Evolutionary conservation across 345 rosid genomes (phyloP), one percentile per base, ranked within the genome.

Genomic region (Ceriops tagal): DNA sequence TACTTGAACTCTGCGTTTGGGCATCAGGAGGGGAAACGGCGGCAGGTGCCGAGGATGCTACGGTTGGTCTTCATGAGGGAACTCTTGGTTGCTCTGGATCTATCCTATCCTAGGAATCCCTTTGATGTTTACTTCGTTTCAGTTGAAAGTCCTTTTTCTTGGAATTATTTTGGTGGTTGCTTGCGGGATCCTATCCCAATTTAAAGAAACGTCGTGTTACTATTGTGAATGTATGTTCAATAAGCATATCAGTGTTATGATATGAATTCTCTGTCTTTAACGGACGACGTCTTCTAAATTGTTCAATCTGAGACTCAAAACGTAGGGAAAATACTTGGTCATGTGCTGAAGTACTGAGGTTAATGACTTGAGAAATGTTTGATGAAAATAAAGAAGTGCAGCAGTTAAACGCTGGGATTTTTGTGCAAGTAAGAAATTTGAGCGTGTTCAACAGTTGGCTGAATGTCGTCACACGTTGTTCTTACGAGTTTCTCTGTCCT

Each of bases 1-100:
- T 21, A 72, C 73, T 77, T 82, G 83, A 20, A 61, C 71, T 28
- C 31, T 61, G 75, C 75, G 85, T 31, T 81, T 78, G 27, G 52
- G 83, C 6, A 24, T 55, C 39, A 24, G 62, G 21, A 65, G 75
- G 64, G 62, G 59, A 56, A 35, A 37, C 6, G 62, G 53, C 6
- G 15, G 24, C 53, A 61, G 15, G 58, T 22, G 13, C 27, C 55
- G 37, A 30, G 68, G 68, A 64, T 62, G 60, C 61, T 65, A 65
- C 34, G 60, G 65, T 30, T 47, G 77, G 63, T 66, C 16, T 7
- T 66, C 78, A 75, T 61, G 24, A 5, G 27, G 37, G 31, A 13
- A 55, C 18, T 22, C 27, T 55, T 22, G 27, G 5, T 55, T 22
- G 27, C 18, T 55, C 28, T 62, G 65, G 65, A 76, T 79, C 73